Evolutionary conservation across 768 basidiomycete species (phyloP).

Genomic region (Tricholoma bakamatsutake): DNA sequence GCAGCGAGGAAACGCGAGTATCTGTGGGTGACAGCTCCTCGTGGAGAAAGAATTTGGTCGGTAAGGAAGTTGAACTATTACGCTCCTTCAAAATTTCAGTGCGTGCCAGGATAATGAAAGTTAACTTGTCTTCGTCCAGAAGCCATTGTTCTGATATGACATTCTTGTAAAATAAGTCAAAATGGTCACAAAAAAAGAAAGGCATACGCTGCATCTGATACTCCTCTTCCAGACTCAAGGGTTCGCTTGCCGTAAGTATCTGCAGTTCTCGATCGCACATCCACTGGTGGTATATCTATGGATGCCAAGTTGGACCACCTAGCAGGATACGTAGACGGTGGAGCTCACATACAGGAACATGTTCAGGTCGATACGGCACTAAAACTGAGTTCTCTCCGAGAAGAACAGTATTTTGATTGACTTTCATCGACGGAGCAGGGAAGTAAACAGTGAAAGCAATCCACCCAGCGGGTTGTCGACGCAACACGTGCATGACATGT

Average conservation of each 20-base stretch:
- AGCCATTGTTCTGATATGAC: slow-evolving; percentile 72
- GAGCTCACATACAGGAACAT: slow-evolving; percentile 36
- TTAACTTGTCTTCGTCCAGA: slow-evolving; percentile 82
- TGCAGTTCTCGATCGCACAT: slow-evolving; percentile 74
- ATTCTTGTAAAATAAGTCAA: background rate
- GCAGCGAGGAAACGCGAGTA: slow-evolving; percentile 29
- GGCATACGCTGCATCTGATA: slow-evolving; percentile 80
- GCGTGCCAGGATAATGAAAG: slow-evolving; percentile 79
- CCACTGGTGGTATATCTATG: slow-evolving; percentile 85
- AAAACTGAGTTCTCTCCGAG: slow-evolving; percentile 65
- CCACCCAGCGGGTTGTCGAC: too few relatives aligned
- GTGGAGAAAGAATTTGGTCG: slow-evolving; percentile 2
- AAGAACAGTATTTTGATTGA: slow-evolving; percentile 62
- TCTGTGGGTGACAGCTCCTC: slow-evolving; percentile 21
- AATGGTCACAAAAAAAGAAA: background rate
- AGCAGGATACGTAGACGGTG: background rate
- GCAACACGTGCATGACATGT: too few relatives aligned
- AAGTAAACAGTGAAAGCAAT: too few relatives aligned
- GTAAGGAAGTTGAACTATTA: background rate
- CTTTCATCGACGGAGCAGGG: too few relatives aligned
- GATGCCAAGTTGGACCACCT: background rate
- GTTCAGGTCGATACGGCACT: slow-evolving; percentile 69
- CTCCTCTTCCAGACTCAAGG: slow-evolving; percentile 74
- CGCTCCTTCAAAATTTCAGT: slow-evolving; percentile 10
- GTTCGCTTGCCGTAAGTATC: slow-evolving; percentile 79